Evolutionary conservation across 2,329 filamentous ascomycete species (phyloP).

Genomic region (Diaporthe destruens): DNA sequence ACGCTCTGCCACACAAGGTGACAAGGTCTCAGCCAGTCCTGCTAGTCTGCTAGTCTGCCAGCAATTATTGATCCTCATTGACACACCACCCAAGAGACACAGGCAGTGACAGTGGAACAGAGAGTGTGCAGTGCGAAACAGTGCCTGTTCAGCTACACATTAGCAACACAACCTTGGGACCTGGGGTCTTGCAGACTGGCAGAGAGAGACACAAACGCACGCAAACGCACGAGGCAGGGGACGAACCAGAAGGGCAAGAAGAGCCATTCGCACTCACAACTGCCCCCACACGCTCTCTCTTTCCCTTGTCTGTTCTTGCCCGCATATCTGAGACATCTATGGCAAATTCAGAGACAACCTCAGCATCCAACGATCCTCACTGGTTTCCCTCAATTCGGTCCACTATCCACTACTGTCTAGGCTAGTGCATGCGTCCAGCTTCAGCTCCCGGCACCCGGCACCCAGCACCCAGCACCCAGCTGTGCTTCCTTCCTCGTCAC

Average conservation of each 20-base stretch:
- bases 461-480: neutral
- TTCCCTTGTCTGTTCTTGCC: neutral
- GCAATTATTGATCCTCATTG: neutral
- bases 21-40: conserved; percentile 3
- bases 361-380: neutral
- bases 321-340: conserved; percentile 24
- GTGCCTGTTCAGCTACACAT: too few species aligned
- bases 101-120: neutral
- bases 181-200: neutral
- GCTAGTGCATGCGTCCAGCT: neutral
- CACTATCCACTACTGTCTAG: neutral
- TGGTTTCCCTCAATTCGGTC: neutral
- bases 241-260: neutral
- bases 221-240: neutral
- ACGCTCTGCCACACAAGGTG: neutral
- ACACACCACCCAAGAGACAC: neutral
- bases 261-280: neutral
- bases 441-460: too few species aligned
- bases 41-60: conserved; percentile 3
- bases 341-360: conserved; percentile 23
- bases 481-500: neutral
- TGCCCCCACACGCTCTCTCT: neutral
- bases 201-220: neutral
- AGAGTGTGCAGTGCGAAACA: neutral
- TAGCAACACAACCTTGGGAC: neutral